Conservation (phyloP, 2,329 filamentous ascomycete species). For the Rhinocladiella mackenziei region DNA sequence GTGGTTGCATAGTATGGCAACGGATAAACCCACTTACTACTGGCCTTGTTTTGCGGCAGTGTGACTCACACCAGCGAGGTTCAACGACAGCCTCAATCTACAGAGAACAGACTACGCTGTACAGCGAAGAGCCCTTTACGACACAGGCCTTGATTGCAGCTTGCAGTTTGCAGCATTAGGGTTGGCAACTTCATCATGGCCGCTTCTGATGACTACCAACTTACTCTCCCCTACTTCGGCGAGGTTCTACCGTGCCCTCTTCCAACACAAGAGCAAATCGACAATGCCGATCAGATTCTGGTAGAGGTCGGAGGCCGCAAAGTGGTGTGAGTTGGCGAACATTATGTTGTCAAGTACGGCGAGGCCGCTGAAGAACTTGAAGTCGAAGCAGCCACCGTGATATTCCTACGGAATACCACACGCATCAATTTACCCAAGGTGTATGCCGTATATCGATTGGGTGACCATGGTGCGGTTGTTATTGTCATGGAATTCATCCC, state of each 20-base stretch:
- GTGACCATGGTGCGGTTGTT: not conserved
- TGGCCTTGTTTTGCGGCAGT: too few species aligned
- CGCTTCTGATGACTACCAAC: too few species aligned
- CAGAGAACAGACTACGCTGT: too few species aligned
- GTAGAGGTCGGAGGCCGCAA: conserved; percentile 4
- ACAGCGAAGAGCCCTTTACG: too few species aligned
- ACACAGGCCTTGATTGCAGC: too few species aligned
- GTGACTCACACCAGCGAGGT: too few species aligned
- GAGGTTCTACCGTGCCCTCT: not conserved
- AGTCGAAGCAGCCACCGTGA: conserved; percentile 6
- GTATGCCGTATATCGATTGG: not conserved
- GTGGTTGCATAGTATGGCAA: too few species aligned
- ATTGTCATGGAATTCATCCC: conserved; percentile 2
- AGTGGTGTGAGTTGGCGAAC: conserved; percentile 3
- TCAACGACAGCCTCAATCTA: too few species aligned
- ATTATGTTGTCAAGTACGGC: conserved; percentile 8
- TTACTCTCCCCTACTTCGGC: too few species aligned
- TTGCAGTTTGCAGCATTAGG: too few species aligned
- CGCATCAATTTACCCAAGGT: conserved; percentile 5
- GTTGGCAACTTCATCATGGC: too few species aligned
- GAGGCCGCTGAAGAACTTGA: conserved; percentile 6
- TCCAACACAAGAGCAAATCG: conserved; percentile 1
- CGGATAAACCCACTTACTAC: too few species aligned
- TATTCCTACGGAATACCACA: conserved; percentile 7
- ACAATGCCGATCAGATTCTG: conserved; percentile 1